Base-by-base conservation (phyloP, 257 asterid genomes). In the Solanum ossicruentum region DNA sequence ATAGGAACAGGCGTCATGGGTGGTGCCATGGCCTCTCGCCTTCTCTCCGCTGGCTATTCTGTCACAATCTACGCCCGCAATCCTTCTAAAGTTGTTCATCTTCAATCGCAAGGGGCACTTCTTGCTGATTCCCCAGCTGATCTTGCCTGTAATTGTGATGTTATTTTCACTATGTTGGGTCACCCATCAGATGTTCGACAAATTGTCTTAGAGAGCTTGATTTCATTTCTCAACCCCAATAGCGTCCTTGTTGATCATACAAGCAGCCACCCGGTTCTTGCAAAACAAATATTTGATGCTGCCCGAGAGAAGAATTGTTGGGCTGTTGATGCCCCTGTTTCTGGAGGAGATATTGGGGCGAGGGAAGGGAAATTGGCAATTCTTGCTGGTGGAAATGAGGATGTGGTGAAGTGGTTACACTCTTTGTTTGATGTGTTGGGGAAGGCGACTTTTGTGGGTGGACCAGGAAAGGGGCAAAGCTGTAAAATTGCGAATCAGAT, bases 1-100 rank as follows among this genome's bases (percentile, higher is more conserved):
- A 89, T 94, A 1, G 98, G 98, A 78, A 93, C 95, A 63, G 99
- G 99, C 49, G 96, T 96, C 3, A 96, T 94, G 99, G 99, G 98
- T 85, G 87, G 90, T 66, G 96, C 98, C 56, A 95, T 95, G 98
- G 94, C 93, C 52, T 75, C 93, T 72, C 98, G 97, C 88, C 95
- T 95, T 86, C 89, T 95, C 90, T 86, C 98, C 86, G 93, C 93
- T 89, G 96, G 97, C 82, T 95, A 92, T 86, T 47, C 91, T 83
- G 89, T 94, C 93, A 82, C 95, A 18, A 47, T 95, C 90, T 94
- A 92, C 83, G 93, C 96, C 58, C 96, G 98, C 81, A 88, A 80
- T 73, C 94, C 97, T 26, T 89, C 97, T 15, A 91, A 89, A 84
- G 91, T 93, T 83, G 21, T 88, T 77, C 57, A 82, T 78, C 92